A percentile compares a stretch with the other conserved stretches of the same genome.
phyloP scores from a whole-genome alignment of 345 rosid genomes.

The Pugionium cornutum region DNA sequence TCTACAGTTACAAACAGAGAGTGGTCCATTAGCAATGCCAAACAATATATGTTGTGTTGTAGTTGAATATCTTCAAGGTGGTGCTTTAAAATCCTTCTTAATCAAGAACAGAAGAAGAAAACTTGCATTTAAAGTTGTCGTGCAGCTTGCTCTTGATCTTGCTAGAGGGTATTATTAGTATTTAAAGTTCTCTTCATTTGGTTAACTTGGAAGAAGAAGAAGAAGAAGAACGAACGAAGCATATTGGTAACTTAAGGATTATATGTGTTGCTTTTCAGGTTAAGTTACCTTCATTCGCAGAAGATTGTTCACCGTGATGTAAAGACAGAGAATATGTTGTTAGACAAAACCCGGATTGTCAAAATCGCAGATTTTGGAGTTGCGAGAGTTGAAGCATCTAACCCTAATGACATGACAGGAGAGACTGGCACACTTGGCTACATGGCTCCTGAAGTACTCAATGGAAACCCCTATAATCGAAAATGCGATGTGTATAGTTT shows the following conservation, averaged over 20 bases:
- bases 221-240: not conserved
- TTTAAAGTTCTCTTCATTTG: not conserved
- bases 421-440: slow-evolving; percentile 62
- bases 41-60: slow-evolving; percentile 89
- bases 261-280: slow-evolving; percentile 47
- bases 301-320: too few relatives aligned
- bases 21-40: slow-evolving; percentile 53
- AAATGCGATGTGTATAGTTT: too few relatives aligned
- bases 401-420: too few relatives aligned
- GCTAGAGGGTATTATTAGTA: slow-evolving; percentile 72
- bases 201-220: not conserved
- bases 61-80: slow-evolving; percentile 93
- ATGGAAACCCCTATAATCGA: slow-evolving; percentile 85
- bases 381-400: too few relatives aligned
- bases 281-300: slow-evolving; percentile 45
- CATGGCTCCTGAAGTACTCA: slow-evolving; percentile 99
- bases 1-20: too few relatives aligned
- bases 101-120: slow-evolving; percentile 57
- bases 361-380: too few relatives aligned
- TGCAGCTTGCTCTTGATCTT: slow-evolving; percentile 9
- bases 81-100: too few relatives aligned
- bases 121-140: slow-evolving; percentile 83
- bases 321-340: too few relatives aligned
- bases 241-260: not conserved
- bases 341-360: too few relatives aligned